Conservation (phyloP, 225 moss, liverwort and hornwort genomes). For the Pseudoscleropodium purum region DNA sequence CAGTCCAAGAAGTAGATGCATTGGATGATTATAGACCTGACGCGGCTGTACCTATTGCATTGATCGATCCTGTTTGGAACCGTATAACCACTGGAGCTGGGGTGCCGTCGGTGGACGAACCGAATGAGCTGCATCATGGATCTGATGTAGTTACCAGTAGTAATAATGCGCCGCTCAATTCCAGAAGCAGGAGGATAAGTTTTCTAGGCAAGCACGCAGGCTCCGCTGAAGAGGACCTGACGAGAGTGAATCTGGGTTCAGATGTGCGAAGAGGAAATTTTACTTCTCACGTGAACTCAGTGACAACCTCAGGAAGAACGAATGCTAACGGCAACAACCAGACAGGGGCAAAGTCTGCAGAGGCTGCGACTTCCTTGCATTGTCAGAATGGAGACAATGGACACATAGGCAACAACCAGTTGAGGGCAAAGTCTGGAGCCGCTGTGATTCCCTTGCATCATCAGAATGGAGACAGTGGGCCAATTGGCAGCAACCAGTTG, state of each 20-base stretch:
- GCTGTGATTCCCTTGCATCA: background rate
- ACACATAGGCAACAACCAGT: background rate
- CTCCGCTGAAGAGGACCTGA: constrained; percentile 3
- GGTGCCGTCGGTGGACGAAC: background rate
- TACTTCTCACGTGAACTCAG: background rate
- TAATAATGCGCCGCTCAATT: constrained; percentile 3
- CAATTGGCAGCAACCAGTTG: background rate
- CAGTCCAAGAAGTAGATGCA: background rate
- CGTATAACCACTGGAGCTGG: background rate
- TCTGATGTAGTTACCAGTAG: constrained; percentile 20
- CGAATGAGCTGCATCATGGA: constrained; percentile 6
- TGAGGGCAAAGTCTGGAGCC: background rate
- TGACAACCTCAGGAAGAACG: background rate
- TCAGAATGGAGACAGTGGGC: background rate
- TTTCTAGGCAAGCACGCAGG: constrained; percentile 1
- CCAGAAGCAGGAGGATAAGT: constrained; percentile 22
- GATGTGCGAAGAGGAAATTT: background rate
- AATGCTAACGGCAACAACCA: constrained; percentile 1
- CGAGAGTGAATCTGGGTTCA: background rate
- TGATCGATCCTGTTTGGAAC: constrained; percentile 13
- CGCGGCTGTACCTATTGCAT: background rate
- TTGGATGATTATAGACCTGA: constrained; percentile 8
- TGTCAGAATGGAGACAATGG: background rate
- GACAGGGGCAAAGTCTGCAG: background rate
- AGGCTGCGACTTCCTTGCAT: background rate